These are phyloP conservation scores for Leishmania arabica DNA, from an alignment of 208 protist genomes.

Conservation along the genomic window DNA sequence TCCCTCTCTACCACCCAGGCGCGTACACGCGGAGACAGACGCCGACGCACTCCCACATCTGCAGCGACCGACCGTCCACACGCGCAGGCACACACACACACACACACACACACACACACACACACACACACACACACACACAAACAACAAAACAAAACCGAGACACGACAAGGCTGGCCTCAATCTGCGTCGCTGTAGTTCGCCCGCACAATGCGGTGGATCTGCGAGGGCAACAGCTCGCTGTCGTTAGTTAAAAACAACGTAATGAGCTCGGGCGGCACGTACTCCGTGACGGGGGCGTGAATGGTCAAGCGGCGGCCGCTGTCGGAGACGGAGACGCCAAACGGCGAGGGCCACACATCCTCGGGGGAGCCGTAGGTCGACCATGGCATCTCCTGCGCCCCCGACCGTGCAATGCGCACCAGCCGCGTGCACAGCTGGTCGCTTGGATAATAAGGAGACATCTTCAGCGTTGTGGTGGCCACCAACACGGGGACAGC, in stretches of 20 bases:
- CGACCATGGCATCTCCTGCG: conserved; percentile 87
- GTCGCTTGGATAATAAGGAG: conserved; percentile 95
- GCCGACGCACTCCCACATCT: not conserved
- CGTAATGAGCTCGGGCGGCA: conserved; percentile 96
- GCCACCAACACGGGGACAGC: conserved; percentile 96
- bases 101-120: not conserved
- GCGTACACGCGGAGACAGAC: not conserved
- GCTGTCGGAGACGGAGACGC: conserved; percentile 36
- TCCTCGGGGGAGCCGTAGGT: conserved; percentile 71
- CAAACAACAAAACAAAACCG: no score
- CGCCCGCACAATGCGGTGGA: conserved; percentile 96
- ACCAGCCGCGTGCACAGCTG: conserved; percentile 90
- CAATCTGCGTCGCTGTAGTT: conserved; percentile 96
- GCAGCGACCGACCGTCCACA: no score
- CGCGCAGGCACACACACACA: not conserved
- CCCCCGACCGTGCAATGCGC: conserved; percentile 64
- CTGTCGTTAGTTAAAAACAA: conserved; percentile 96
- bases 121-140: not conserved
- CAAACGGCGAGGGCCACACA: conserved; percentile 60
- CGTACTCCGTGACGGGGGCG: conserved; percentile 97
- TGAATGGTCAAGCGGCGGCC: conserved; percentile 71
- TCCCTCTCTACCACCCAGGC: no score
- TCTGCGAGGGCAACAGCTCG: conserved; percentile 95
- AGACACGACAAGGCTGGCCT: not conserved
- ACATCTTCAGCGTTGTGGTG: conserved; percentile 96